These are phyloP conservation scores for Ascomycota sp. DNA, from an alignment of 2,329 filamentous ascomycete genomes.

Conservation along the genomic window DNA sequence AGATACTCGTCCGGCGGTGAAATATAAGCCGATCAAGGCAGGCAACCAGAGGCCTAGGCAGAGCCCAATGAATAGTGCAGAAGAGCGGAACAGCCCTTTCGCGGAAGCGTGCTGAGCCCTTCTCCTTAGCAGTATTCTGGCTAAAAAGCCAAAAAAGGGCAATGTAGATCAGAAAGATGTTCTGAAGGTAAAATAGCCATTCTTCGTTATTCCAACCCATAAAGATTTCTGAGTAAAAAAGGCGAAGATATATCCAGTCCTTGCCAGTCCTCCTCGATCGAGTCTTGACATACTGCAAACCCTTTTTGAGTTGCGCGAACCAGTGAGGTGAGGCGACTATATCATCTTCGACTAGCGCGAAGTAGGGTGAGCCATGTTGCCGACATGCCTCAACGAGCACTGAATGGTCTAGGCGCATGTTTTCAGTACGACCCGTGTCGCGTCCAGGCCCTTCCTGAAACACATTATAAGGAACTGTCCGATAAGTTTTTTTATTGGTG, in stretches of 20 bases:
- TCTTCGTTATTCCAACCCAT: slow-evolving; percentile 19
- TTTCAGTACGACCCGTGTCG: slow-evolving; percentile 11
- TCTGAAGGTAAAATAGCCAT: slow-evolving; percentile 9
- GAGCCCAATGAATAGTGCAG: slow-evolving; percentile 6
- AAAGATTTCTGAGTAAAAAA: slow-evolving; percentile 18
- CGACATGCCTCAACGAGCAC: slow-evolving; percentile 13
- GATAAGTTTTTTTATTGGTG: slow-evolving; percentile 1
- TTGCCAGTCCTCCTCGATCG: slow-evolving; percentile 2
- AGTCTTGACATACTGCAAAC: slow-evolving; percentile 10
- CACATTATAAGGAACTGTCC: slow-evolving; percentile 7
- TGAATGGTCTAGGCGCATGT: slow-evolving; percentile 14
- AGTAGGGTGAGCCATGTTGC: slow-evolving; percentile 10
- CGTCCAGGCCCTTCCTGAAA: slow-evolving; percentile 5
- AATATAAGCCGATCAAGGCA: slow-evolving; percentile 11
- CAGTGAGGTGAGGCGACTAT: slow-evolving; percentile 14
- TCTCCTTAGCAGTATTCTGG: background rate
- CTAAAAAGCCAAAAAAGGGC: slow-evolving; percentile 6
- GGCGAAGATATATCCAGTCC: slow-evolving; percentile 16
- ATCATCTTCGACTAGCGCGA: slow-evolving; percentile 18
- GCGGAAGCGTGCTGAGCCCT: slow-evolving; percentile 1
- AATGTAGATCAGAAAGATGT: slow-evolving; percentile 9
- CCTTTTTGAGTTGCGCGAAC: slow-evolving; percentile 10
- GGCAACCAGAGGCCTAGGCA: slow-evolving; percentile 12
- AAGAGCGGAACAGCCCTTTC: background rate
- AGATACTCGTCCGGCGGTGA: slow-evolving; percentile 10